These are phyloP conservation scores for Dioszegia hungarica DNA, from an alignment of 768 basidiomycete species.

Conservation along the genomic window DNA sequence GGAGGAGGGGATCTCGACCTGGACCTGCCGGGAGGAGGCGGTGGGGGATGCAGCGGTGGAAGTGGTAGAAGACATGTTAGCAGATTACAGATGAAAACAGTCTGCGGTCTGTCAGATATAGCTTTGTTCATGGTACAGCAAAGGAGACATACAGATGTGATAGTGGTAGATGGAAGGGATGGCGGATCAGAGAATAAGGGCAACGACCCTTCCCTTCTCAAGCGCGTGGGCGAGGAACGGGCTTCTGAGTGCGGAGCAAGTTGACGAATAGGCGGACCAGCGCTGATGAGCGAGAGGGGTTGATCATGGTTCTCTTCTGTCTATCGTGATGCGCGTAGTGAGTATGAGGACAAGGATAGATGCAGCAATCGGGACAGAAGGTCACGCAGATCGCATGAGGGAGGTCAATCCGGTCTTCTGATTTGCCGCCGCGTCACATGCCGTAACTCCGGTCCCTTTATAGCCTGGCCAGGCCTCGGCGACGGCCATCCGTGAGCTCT, in stretches of 20 bases:
- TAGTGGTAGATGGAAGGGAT: background rate
- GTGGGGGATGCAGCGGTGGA: background rate
- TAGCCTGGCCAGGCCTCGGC: no score
- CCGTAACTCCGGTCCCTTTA: no score
- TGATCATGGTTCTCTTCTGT: background rate
- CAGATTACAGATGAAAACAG: background rate
- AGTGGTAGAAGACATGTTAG: background rate
- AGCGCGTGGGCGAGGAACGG: background rate
- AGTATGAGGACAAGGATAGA: background rate
- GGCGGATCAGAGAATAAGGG: background rate
- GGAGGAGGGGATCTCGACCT: slow-evolving; percentile 13
- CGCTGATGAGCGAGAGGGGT: slow-evolving; percentile 1
- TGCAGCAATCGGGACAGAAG: background rate
- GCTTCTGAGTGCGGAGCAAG: slow-evolving; percentile 4
- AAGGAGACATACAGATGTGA: background rate
- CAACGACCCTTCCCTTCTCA: background rate
- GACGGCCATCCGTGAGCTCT: no score
- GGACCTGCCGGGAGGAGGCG: background rate
- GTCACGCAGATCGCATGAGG: no score
- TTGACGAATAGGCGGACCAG: slow-evolving; percentile 2
- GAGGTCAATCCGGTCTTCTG: no score
- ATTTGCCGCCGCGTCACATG: no score
- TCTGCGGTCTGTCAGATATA: no score
- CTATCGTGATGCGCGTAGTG: no score
- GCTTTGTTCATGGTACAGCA: no score